Evolutionary conservation across 2,329 filamentous ascomycete species (phyloP), one percentile per base, ranked within the genome.

Genomic region (Colletotrichum musae): DNA sequence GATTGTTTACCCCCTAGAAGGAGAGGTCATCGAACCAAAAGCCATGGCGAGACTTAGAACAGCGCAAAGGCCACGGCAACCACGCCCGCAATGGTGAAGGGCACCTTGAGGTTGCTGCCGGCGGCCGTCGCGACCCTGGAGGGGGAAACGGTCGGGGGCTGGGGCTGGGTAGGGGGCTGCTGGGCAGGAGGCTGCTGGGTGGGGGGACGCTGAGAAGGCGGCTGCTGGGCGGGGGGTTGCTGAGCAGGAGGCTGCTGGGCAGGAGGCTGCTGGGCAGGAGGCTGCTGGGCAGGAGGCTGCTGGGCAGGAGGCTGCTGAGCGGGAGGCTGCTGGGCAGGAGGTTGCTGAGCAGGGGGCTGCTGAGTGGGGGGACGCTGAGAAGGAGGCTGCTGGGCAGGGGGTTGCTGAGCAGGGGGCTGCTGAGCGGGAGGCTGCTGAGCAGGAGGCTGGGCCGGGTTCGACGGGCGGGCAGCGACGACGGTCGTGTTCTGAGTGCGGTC

Each of bases 41-140:
- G 32, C 32, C 10, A 24, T 28, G 18, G 26, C 39, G 47, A 36
- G 32, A 2, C 68, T 57, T 66, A 72, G 57, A 72, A 43, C 41
- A 61, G 56, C 21, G 36, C 57, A 24, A 62, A 18, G 60, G 47
- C 70, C 6, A 52, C 18, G 18, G 60, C 41, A 4, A 63, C 57
- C 24, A 54, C 24, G 36, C 52, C 54, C 6, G 28, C 52, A 16
- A 70, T 68, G 52, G 51, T 63, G 39, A 67, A 50, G 6, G 60
- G 16, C 18, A 56, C 58, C 51, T 72, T 47, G 54, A 64, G 13
- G 56, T 41, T 62, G 63, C 47, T 58, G 57, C 68, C 60, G 18
- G 51, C 56, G 5, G 68, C 70, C 36, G 53, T 58, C 26, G 32
- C 26, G n/a, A 72, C 70, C 12, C 36, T 62, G 28, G 57, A 28